Percentiles rank a stretch among this genome's conserved stretches.
Conservation (phyloP, 495 filamentous ascomycete species). For the Hypoxylon crocopeplum region DNA sequence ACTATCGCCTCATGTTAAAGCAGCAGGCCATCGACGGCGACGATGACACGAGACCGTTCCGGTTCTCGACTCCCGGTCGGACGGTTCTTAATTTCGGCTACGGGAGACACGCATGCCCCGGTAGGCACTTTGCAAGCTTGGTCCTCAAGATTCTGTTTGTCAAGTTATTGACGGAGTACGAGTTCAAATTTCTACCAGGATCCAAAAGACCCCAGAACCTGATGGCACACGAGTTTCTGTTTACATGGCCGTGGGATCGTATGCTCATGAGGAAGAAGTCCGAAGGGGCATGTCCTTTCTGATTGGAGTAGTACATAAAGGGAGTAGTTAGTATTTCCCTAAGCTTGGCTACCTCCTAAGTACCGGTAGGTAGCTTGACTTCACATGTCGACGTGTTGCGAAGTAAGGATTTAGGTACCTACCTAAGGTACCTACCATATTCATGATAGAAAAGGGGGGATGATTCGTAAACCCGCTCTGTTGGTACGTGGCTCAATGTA, state of each 20-base stretch:
- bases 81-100: slow-evolving; percentile 33
- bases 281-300: neutral
- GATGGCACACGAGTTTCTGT: slow-evolving; percentile 11
- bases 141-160: slow-evolving; percentile 36
- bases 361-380: no score
- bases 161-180: slow-evolving; percentile 29
- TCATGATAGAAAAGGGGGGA: no score
- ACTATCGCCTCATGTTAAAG: slow-evolving; percentile 7
- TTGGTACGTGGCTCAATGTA: no score
- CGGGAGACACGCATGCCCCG: slow-evolving; percentile 36
- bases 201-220: slow-evolving; percentile 11
- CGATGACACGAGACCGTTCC: neutral
- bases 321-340: no score
- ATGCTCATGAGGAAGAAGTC: neutral
- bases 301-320: neutral
- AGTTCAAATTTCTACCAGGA: slow-evolving; percentile 24
- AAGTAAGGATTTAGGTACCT: no score
- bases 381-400: no score
- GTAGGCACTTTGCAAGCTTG: slow-evolving; percentile 27
- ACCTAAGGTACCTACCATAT: no score
- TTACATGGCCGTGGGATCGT: neutral
- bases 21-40: neutral
- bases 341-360: no score
- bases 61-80: slow-evolving; percentile 14
- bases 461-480: no score